phyloP scores from a whole-genome alignment of 2,329 filamentous ascomycete genomes.

The Didymella pomorum region DNA sequence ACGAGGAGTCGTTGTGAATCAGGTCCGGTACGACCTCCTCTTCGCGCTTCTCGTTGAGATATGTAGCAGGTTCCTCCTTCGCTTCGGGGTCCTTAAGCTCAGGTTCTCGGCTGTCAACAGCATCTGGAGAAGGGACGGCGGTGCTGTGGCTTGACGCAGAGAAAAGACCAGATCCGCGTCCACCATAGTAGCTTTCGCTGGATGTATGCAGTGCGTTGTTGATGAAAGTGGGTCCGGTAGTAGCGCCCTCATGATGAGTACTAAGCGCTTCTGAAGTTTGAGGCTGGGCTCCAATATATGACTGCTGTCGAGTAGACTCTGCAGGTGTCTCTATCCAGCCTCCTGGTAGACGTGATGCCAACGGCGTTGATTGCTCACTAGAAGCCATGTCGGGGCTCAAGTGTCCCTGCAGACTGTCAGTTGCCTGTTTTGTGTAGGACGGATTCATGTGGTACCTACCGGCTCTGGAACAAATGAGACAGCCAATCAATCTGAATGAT shows the following conservation, averaged over 20 bases:
- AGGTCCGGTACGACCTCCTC: conserved; percentile 26
- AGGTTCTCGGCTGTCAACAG: background rate
- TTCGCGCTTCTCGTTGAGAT: conserved; percentile 17
- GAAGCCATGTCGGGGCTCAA: conserved; percentile 35
- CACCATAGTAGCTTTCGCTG: conserved; percentile 26
- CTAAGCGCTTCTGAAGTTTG: conserved; percentile 14
- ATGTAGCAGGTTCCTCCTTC: background rate
- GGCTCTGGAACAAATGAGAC: background rate
- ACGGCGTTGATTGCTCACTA: conserved; percentile 42
- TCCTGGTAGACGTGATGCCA: conserved; percentile 43
- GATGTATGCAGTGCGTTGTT: conserved; percentile 33
- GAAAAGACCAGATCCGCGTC: conserved; percentile 17
- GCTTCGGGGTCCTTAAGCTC: background rate
- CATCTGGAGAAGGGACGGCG: conserved; percentile 18
- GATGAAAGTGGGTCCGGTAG: conserved; percentile 22
- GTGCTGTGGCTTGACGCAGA: conserved; percentile 26
- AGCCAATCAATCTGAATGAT: background rate
- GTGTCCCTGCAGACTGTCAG: conserved; percentile 11
- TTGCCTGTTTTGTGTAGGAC: background rate
- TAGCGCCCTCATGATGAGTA: conserved; percentile 3
- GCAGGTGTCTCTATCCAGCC: conserved; percentile 49
- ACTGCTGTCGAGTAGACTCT: conserved; percentile 34
- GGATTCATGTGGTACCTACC: background rate
- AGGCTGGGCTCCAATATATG: conserved; percentile 31
- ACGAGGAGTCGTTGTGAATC: conserved; percentile 20